phyloP scores from a whole-genome alignment of 78 protist genomes.

The Speleostelium caveatum region DNA sequence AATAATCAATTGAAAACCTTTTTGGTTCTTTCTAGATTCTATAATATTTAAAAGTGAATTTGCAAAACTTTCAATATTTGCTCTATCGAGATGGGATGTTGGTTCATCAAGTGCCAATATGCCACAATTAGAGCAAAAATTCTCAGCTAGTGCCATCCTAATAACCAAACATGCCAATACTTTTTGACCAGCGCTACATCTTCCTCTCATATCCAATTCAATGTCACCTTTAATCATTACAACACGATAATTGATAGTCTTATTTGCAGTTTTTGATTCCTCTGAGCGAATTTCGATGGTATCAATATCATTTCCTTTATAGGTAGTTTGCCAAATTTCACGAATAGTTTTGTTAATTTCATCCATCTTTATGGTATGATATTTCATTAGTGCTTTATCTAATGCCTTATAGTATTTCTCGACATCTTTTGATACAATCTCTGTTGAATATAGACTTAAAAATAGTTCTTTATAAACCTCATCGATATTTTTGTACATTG shows the following conservation, averaged over 20 bases:
- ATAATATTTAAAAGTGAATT: conserved; percentile 84
- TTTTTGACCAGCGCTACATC: conserved; percentile 99
- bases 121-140: conserved; percentile 98
- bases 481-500: conserved; percentile 51
- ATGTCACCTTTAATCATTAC: conserved; percentile 93
- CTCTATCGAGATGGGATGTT: conserved; percentile 98
- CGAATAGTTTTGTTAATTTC: conserved; percentile 94
- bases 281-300: conserved; percentile 92
- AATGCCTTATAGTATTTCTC: conserved; percentile 76
- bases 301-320: conserved; percentile 96
- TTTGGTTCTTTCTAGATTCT: conserved; percentile 75
- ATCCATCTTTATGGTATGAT: conserved; percentile 86
- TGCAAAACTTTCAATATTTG: conserved; percentile 94
- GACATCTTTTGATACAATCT: conserved; percentile 60
- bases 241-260: conserved; percentile 91
- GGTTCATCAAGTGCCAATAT: conserved; percentile 99
- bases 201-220: conserved; percentile 98
- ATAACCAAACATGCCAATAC: conserved; percentile 98
- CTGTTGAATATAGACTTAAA: conserved; percentile 27
- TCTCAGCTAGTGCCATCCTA: conserved; percentile 98
- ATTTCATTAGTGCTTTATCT: conserved; percentile 62
- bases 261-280: conserved; percentile 28
- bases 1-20: conserved; percentile 97
- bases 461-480: conserved; percentile 18
- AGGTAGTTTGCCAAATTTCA: conserved; percentile 96